A percentile compares a stretch with the other conserved stretches of the same genome.
Conservation (phyloP, 441 rosid genomes). For the Biscutella laevigata region DNA sequence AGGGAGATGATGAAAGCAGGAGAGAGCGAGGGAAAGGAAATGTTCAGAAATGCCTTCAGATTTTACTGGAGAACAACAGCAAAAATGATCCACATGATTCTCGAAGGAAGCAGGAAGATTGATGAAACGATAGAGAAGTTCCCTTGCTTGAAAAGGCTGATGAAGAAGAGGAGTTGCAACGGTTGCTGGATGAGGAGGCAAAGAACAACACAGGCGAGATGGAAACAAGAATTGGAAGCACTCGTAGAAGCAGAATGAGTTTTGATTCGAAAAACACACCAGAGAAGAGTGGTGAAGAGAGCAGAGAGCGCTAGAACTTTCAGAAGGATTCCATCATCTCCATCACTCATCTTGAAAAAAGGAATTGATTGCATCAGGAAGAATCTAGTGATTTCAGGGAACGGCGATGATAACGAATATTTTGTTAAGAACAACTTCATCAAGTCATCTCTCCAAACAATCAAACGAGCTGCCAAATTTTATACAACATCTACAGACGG, state of each 20-base stretch:
- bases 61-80: constrained; percentile 48
- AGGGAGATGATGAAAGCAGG: constrained; percentile 66
- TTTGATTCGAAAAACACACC: constrained; percentile 35
- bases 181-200: constrained; percentile 8
- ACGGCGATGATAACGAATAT: constrained; percentile 41
- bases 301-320: constrained; percentile 78
- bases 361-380: constrained; percentile 75
- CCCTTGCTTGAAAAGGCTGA: constrained; percentile 32
- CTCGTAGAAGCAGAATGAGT: constrained; percentile 33
- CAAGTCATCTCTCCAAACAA: constrained; percentile 60
- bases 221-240: constrained; percentile 24
- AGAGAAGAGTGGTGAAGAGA: constrained; percentile 39
- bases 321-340: constrained; percentile 79
- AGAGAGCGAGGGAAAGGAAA: constrained; percentile 77
- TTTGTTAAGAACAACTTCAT: constrained; percentile 49
- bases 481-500: too few relatives aligned
- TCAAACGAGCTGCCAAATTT: constrained; percentile 59
- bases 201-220: constrained; percentile 5
- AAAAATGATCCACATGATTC: constrained; percentile 34
- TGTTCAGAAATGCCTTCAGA: constrained; percentile 82
- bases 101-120: constrained; percentile 26
- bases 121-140: constrained; percentile 53
- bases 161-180: constrained; percentile 16
- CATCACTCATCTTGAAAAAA: constrained; percentile 67
- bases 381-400: constrained; percentile 53